Conservation (phyloP, 805 yeast genomes). For the Candida loeiensis region DNA sequence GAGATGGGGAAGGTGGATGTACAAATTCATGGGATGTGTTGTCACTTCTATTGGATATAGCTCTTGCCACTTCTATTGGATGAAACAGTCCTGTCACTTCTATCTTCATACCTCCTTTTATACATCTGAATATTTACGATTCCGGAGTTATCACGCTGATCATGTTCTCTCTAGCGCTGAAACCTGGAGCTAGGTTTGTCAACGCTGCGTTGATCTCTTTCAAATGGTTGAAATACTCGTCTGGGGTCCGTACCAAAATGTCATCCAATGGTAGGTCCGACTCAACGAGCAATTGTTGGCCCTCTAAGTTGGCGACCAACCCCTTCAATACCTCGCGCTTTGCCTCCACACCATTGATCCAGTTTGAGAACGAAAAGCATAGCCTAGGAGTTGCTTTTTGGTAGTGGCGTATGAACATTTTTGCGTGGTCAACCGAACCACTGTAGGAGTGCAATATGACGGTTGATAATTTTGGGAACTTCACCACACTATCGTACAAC, state of each 20-base stretch:
- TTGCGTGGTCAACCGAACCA: slow-evolving; percentile 72
- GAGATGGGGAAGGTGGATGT: too few relatives aligned
- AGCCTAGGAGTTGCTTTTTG: slow-evolving; percentile 22
- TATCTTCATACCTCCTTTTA: too few relatives aligned
- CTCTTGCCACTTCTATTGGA: too few relatives aligned
- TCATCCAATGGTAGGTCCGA: slow-evolving; percentile 36
- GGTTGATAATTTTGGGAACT: slow-evolving; percentile 24
- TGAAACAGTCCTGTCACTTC: too few relatives aligned
- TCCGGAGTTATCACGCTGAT: too few relatives aligned
- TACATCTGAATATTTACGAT: too few relatives aligned
- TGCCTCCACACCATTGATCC: slow-evolving; percentile 42
- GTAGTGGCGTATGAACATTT: slow-evolving; percentile 40
- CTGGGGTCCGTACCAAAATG: slow-evolving; percentile 9
- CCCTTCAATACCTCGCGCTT: slow-evolving; percentile 19
- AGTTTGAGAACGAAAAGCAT: slow-evolving; percentile 52
- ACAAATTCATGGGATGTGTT: too few relatives aligned
- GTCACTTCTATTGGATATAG: too few relatives aligned
- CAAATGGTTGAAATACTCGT: slow-evolving; percentile 22
- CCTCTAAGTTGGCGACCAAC: slow-evolving; percentile 17
- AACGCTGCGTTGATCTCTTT: slow-evolving; percentile 15
- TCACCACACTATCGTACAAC: slow-evolving; percentile 43
- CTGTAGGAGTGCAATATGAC: slow-evolving; percentile 81
- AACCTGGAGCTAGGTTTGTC: not conserved
- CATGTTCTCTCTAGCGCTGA: slow-evolving; percentile 6
- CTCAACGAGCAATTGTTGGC: slow-evolving; percentile 30